Percentiles rank a stretch among this genome's conserved stretches.
Conservation (phyloP, 1,284 basidiomycete species). For the Sporisorium sorghi region DNA sequence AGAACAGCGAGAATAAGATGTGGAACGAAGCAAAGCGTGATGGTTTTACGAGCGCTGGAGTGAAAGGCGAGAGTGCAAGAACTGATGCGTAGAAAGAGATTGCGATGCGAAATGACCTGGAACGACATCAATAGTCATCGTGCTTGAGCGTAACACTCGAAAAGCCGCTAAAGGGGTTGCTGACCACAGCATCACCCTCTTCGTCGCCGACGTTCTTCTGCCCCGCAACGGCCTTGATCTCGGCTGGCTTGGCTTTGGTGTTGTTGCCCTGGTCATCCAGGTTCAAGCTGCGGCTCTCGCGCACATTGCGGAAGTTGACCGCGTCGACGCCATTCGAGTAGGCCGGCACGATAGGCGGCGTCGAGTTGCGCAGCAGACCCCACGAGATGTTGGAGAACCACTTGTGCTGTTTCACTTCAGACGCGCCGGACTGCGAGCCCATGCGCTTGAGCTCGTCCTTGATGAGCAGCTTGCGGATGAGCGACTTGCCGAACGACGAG, state of each 20-base stretch:
- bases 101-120: not conserved
- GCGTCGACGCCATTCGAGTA: constrained; percentile 83
- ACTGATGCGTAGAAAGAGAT: not conserved
- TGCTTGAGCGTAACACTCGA: constrained; percentile 59
- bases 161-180: constrained; percentile 65
- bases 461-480: constrained; percentile 87
- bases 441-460: constrained; percentile 91
- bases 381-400: constrained; percentile 98
- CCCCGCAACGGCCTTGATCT: constrained; percentile 60
- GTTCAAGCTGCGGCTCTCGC: constrained; percentile 89
- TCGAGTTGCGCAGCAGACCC: constrained; percentile 91
- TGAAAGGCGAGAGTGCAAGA: not conserved
- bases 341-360: constrained; percentile 90
- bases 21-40: not conserved
- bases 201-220: constrained; percentile 63
- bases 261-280: constrained; percentile 74
- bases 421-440: constrained; percentile 91
- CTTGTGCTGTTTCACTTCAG: constrained; percentile 98
- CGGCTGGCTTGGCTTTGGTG: constrained; percentile 72
- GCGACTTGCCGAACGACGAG: constrained; percentile 82
- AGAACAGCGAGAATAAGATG: not conserved
- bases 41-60: not conserved
- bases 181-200: constrained; percentile 65
- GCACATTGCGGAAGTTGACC: constrained; percentile 88
- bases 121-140: constrained; percentile 45